phyloP scores from a whole-genome alignment of 306 rosid genomes.

The Vigna nakashimae region DNA sequence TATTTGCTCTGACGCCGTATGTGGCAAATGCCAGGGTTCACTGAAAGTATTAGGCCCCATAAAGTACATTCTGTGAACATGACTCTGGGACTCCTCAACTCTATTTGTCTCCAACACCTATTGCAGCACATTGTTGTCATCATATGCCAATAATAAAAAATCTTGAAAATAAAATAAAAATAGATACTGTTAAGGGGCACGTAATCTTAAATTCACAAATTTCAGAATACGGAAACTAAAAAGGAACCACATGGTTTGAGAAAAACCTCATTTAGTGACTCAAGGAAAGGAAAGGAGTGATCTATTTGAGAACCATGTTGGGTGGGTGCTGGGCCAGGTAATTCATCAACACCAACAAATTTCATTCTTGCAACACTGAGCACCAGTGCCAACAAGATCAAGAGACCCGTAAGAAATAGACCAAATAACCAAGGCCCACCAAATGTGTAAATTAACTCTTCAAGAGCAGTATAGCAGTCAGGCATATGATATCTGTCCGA shows the following conservation, averaged over 20 bases:
- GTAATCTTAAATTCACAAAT: slow-evolving; percentile 34
- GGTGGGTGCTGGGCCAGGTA: slow-evolving; percentile 90
- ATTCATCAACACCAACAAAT: slow-evolving; percentile 94
- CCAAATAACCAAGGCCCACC: slow-evolving; percentile 99
- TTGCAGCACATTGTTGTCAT: slow-evolving; percentile 29
- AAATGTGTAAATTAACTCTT: slow-evolving; percentile 92
- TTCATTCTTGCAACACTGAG: slow-evolving; percentile 97
- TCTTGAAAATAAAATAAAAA: background rate
- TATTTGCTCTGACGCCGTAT: slow-evolving; percentile 89
- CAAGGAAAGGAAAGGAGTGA: slow-evolving; percentile 97
- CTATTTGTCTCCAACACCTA: slow-evolving; percentile 98
- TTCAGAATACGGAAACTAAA: slow-evolving; percentile 24
- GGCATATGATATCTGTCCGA: slow-evolving; percentile 99
- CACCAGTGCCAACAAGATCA: slow-evolving; percentile 88
- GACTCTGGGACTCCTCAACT: slow-evolving; percentile 97
- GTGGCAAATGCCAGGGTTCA: slow-evolving; percentile 97
- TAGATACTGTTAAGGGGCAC: background rate
- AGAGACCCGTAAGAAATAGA: slow-evolving; percentile 82
- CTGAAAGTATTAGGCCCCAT: slow-evolving; percentile 98
- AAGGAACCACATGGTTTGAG: slow-evolving; percentile 37
- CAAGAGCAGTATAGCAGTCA: slow-evolving; percentile 91
- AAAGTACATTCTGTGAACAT: slow-evolving; percentile 95
- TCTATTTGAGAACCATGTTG: slow-evolving; percentile 98
- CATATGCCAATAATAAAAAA: slow-evolving; percentile 18
- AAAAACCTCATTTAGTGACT: slow-evolving; percentile 92